Conservation (phyloP, 805 yeast species). For the Monosporozyma servazzii region DNA sequence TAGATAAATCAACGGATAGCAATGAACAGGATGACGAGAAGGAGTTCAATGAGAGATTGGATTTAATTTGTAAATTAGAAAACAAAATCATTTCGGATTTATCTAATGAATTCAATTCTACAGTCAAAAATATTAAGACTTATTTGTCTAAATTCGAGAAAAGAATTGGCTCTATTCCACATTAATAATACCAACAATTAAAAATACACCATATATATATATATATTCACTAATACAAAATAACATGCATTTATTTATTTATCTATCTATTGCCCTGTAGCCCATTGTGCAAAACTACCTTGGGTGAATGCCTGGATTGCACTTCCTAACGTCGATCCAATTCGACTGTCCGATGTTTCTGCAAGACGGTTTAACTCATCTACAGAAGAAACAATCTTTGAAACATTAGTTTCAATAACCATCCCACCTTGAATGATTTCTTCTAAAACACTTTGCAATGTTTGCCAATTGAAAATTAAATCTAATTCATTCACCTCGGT, state of each 20-base stretch:
- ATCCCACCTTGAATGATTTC: constrained; percentile 96
- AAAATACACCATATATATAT: not conserved
- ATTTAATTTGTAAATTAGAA: constrained; percentile 10
- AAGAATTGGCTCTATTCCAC: constrained; percentile 4
- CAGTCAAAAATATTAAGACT: constrained; percentile 9
- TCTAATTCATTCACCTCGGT: constrained; percentile 92
- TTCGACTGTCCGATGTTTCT: constrained; percentile 17
- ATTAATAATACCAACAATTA: not conserved
- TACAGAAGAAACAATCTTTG: constrained; percentile 68
- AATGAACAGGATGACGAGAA: not conserved
- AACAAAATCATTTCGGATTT: constrained; percentile 8
- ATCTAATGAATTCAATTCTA: constrained; percentile 11
- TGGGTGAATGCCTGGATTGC: constrained; percentile 29
- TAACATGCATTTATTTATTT: not conserved
- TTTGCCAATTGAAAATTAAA: constrained; percentile 98
- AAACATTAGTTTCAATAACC: constrained; percentile 89
- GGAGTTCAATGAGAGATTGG: not conserved
- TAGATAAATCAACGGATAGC: not conserved
- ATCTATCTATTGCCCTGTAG: constrained; percentile 21
- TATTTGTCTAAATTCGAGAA: constrained; percentile 9
- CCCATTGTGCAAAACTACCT: constrained; percentile 30
- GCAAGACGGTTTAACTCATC: constrained; percentile 40
- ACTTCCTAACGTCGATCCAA: constrained; percentile 20
- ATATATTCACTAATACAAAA: constrained; percentile 5
- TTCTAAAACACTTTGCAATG: constrained; percentile 78